A percentile compares a stretch with the other conserved stretches of the same genome.
phyloP scores from a whole-genome alignment of 108 stramenopile species.

The Schizochytrium sp. region DNA sequence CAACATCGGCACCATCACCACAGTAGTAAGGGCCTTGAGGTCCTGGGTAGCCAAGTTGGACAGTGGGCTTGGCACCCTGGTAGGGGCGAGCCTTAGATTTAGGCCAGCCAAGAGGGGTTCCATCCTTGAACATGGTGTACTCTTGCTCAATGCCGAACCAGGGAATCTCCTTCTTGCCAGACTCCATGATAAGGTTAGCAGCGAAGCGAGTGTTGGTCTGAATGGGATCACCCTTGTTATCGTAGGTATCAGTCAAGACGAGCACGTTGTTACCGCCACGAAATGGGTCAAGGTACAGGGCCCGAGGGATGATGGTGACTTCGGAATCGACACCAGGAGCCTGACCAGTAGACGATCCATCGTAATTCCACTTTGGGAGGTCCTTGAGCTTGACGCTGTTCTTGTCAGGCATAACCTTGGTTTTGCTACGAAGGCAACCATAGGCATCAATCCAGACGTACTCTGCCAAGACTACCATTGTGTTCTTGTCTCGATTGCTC shows the following conservation, averaged over 20 bases:
- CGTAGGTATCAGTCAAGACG: slow-evolving; percentile 95
- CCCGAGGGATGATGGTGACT: slow-evolving; percentile 82
- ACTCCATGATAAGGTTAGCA: slow-evolving; percentile 84
- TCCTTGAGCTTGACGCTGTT: slow-evolving; percentile 48
- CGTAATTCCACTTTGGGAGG: slow-evolving; percentile 95
- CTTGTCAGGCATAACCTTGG: slow-evolving; percentile 15
- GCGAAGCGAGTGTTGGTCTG: slow-evolving; percentile 82
- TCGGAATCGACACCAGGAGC: slow-evolving; percentile 88
- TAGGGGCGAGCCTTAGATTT: slow-evolving; percentile 19
- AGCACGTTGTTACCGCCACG: slow-evolving; percentile 89
- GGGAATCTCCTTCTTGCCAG: slow-evolving; percentile 75
- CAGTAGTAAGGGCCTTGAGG: slow-evolving; percentile 97
- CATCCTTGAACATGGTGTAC: slow-evolving; percentile 94
- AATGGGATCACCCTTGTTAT: slow-evolving; percentile 87
- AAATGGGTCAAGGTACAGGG: slow-evolving; percentile 94
- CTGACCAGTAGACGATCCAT: slow-evolving; percentile 93
- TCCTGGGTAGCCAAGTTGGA: slow-evolving; percentile 81
- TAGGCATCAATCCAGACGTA: slow-evolving; percentile 55
- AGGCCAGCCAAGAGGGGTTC: slow-evolving; percentile 92
- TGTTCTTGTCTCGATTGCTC: not conserved
- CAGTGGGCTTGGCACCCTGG: not conserved
- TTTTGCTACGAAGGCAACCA: slow-evolving; percentile 13
- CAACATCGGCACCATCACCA: slow-evolving; percentile 67
- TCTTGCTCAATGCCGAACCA: slow-evolving; percentile 94
- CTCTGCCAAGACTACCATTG: slow-evolving; percentile 31